phyloP scores from a whole-genome alignment of 805 yeast genomes.

The Candida ipomoeae region DNA sequence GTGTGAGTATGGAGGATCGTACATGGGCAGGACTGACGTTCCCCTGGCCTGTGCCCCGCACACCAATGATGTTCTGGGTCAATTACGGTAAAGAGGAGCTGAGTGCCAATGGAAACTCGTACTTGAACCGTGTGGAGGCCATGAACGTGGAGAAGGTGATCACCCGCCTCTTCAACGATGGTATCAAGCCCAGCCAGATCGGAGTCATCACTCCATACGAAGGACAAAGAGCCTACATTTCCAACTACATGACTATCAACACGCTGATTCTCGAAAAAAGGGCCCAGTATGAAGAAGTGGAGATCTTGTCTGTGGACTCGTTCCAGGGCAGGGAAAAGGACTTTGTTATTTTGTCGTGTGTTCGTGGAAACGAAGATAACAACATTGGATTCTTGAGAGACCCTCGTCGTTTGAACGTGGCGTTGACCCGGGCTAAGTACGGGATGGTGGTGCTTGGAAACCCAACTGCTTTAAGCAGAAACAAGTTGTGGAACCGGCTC shows the following conservation, averaged over 20 bases:
- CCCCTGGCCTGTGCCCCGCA: constrained; percentile 86
- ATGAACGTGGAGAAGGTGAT: constrained; percentile 80
- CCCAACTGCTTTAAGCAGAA: constrained; percentile 68
- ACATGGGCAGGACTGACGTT: constrained; percentile 50
- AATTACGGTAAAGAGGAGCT: constrained; percentile 86
- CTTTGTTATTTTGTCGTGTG: constrained; percentile 41
- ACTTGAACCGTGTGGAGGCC: constrained; percentile 82
- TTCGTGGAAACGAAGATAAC: constrained; percentile 40
- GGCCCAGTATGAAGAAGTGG: constrained; percentile 65
- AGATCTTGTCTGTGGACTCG: constrained; percentile 62
- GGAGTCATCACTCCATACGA: constrained; percentile 95
- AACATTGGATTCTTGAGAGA: constrained; percentile 41
- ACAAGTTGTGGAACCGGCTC: constrained; percentile 73
- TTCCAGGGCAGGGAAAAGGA: constrained; percentile 45
- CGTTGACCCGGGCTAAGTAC: constrained; percentile 41
- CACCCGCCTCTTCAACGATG: constrained; percentile 68
- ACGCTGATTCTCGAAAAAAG: constrained; percentile 42
- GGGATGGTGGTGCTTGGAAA: constrained; percentile 65
- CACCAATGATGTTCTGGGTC: constrained; percentile 97
- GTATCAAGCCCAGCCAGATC: constrained; percentile 64
- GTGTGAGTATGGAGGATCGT: constrained; percentile 77
- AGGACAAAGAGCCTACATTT: constrained; percentile 82
- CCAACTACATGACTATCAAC: constrained; percentile 71
- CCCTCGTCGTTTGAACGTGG: constrained; percentile 43
- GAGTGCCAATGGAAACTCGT: constrained; percentile 76